Base-by-base conservation (phyloP, 2,329 filamentous ascomycete species). In the Metarhizium brunneum region DNA sequence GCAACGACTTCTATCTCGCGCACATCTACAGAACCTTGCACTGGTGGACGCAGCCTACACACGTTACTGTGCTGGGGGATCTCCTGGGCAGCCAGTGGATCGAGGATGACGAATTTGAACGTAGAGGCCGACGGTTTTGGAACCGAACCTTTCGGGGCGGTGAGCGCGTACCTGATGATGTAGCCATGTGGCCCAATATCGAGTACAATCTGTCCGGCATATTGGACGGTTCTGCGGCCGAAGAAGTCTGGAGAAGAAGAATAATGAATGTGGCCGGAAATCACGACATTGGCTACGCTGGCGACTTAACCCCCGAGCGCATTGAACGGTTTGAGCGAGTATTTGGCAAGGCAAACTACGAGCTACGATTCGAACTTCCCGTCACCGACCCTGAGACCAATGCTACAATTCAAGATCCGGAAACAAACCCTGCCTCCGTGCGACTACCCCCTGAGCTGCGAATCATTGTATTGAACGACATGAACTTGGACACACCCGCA, bases 71-170 rank as follows among this genome's bases (percentile, higher is more conserved):
- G 0, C 77, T 99, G 4, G 94, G 94, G 3, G 94, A 99, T 68
- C 75, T 99, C 57, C 75, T 99, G 10, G 94, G 94, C 10, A 96
- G 91, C 65, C 94, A 99, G 70, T 99, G 94, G 94, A 88, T 99
- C 58, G 81, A 81, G 52, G 85, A 96, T 66, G 81, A 79, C 35
- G 94, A 99, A 71, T 99, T 99, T 67, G 79, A 83, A 58, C 76
- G 76, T 58, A 82, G 94, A 43, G 86, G 84, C 16, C 71, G 74
- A 62, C 77, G 92, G 43, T 96, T 86, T 73, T 96, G 92, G 92
- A 77, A 83, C 57, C 78, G 86, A 6, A 86, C 94, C 2, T 91
- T 96, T 68, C 76, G 71, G n/a, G 84, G 84, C 6, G 82, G 81
- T 42, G 75, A 84, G 65, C 80, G 82, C 47, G 81, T 95, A 18